Evolutionary conservation across 2,329 filamentous ascomycete genomes (phyloP), one percentile per base, ranked within the genome.

Genomic region (Botrytis squamosa): DNA sequence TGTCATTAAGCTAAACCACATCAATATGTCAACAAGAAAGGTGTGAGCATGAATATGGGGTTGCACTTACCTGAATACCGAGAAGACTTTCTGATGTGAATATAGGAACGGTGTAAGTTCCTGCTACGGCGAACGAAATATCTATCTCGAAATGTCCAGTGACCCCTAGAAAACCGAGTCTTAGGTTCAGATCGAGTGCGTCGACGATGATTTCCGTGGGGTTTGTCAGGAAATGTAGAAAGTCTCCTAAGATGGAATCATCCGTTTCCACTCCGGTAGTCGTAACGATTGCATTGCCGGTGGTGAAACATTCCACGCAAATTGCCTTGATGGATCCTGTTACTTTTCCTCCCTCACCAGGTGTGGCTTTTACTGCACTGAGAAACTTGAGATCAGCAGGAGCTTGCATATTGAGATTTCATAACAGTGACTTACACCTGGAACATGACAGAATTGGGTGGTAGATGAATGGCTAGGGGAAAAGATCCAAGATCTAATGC

Each of bases 131-230:
- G 63, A 77, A 77, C 4, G 66, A 7, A 36, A 76, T 70, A 42
- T 77, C 70, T 42, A 76, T 46, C 38, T 76, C 70, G 44, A 77
- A 76, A 62, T 76, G 70, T 6, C 71, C 74, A n/a, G 60, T 70
- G n/a, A 77, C 65, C 36, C 62, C 68, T 18, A 75, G 38, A 4
- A 77, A 57, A 8, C 59, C 63, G 10, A 77, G 64, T 29, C 70
- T 66, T 3, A 76, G 22, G 22, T 74, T 25, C 33, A 76, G 40
- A 42, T 71, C 57, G 20, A 76, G 65, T 52, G 75, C 75, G 4
- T 76, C 38, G 16, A 62, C 38, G 9, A 77, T 46, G 1, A 74
- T 10, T 6, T 72, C 70, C 18, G n/a, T 49, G 25, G 71, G 60
- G 55, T 73, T 22, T 29, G 8, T 49, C 16, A 65, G 8, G n/a